Evolutionary conservation across 2,329 filamentous ascomycete genomes (phyloP).

Genomic region (Aspergillus costaricaensis): DNA sequence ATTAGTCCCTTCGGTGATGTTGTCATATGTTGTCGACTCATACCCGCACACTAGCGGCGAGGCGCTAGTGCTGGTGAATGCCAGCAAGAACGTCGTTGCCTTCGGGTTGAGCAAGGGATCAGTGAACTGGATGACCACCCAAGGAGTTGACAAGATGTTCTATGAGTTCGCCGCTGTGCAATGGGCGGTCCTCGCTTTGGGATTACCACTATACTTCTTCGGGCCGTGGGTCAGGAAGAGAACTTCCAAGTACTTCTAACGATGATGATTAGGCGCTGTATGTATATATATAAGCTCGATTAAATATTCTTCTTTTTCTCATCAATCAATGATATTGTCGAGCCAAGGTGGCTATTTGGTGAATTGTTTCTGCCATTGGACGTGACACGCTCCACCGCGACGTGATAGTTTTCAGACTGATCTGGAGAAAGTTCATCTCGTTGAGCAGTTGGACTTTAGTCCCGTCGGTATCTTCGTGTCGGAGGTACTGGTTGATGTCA

Average conservation of each 20-base stretch:
- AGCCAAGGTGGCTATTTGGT: neutral
- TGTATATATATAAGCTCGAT: neutral
- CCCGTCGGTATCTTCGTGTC: neutral
- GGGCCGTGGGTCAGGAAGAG: conserved; percentile 27
- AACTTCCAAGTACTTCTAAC: neutral
- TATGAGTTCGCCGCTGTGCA: conserved; percentile 38
- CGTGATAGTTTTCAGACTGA: conserved; percentile 16
- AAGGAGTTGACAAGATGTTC: conserved; percentile 39
- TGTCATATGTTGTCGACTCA: conserved; percentile 38
- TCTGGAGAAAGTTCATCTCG: conserved; percentile 20
- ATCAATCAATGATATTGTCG: neutral
- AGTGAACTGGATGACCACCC: conserved; percentile 31
- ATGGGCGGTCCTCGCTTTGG: conserved; percentile 36
- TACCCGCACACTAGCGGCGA: conserved; percentile 34
- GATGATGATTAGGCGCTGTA: neutral
- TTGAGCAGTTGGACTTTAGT: conserved; percentile 11
- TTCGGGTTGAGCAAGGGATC: conserved; percentile 30
- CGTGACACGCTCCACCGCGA: conserved; percentile 19
- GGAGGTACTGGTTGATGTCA: neutral
- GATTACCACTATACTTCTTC: conserved; percentile 33
- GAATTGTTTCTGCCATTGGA: conserved; percentile 13
- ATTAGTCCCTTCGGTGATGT: conserved; percentile 38
- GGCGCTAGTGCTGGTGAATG: conserved; percentile 40
- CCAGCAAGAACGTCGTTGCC: conserved; percentile 31
- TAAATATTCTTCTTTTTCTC: neutral